These are phyloP conservation scores for Neurospora pannonica DNA, from an alignment of 495 filamentous ascomycete genomes.

Conservation along the genomic window DNA sequence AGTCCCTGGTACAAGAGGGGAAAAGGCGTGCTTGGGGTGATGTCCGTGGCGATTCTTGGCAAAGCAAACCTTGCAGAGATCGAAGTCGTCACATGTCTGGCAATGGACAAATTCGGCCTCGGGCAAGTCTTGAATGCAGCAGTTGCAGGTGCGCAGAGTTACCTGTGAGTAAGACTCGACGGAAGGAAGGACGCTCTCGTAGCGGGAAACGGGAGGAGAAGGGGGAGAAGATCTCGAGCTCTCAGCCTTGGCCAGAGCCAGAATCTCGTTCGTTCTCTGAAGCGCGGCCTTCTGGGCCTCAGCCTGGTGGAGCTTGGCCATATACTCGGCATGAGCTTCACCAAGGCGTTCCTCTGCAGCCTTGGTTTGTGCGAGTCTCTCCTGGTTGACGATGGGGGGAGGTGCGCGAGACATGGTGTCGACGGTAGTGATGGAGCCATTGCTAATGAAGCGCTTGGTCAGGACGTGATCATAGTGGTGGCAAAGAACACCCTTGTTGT, in stretches of 20 bases:
- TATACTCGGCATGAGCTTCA: neutral
- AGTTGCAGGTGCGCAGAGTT: constrained; percentile 79
- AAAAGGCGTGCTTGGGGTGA: constrained; percentile 80
- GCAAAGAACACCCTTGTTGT: constrained; percentile 67
- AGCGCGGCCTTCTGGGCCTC: neutral
- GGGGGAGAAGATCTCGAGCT: constrained; percentile 3
- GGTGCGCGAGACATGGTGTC: constrained; percentile 69
- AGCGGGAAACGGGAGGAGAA: neutral
- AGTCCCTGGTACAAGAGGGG: constrained; percentile 48
- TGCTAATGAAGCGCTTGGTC: constrained; percentile 75
- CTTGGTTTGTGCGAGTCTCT: constrained; percentile 10
- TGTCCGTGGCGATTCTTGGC: constrained; percentile 74
- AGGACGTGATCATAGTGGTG: constrained; percentile 75
- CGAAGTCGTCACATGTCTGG: constrained; percentile 76
- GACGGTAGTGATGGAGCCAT: constrained; percentile 73
- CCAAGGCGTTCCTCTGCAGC: constrained; percentile 10
- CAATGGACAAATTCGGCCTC: constrained; percentile 80
- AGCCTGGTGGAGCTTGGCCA: neutral
- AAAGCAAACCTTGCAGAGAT: constrained; percentile 81
- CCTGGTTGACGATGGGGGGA: constrained; percentile 33
- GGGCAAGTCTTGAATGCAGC: constrained; percentile 68
- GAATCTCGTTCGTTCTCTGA: neutral
- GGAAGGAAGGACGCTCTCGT: constrained; percentile 13
- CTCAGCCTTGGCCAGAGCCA: neutral
- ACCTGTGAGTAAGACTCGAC: constrained; percentile 14